Evolutionary conservation across 306 rosid species (phyloP).

Genomic region (Castanea sativa): DNA sequence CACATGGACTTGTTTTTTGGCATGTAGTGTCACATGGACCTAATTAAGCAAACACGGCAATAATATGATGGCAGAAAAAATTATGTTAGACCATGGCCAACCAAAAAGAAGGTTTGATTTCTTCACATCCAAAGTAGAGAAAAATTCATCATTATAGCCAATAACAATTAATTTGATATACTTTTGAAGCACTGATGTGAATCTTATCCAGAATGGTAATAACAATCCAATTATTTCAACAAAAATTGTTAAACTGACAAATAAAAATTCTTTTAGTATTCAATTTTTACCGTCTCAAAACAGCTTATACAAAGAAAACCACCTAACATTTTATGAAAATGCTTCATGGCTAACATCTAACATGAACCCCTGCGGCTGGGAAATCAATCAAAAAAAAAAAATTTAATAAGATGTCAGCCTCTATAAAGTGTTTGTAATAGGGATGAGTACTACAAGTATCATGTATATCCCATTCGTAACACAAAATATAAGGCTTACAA

Average conservation of each 20-base stretch:
- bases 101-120: neutral
- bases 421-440: neutral
- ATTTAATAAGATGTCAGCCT: too few species aligned
- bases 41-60: neutral
- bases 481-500: too few species aligned
- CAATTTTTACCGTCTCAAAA: neutral
- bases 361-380: neutral
- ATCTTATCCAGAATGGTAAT: too few species aligned
- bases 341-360: neutral
- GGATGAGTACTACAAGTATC: neutral
- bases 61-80: neutral
- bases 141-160: neutral
- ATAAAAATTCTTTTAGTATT: neutral
- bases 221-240: neutral
- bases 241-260: neutral
- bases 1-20: too few species aligned
- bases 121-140: neutral
- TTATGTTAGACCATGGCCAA: neutral
- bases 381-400: too few species aligned
- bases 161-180: too few species aligned
- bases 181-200: too few species aligned
- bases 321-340: neutral
- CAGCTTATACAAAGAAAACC: neutral
- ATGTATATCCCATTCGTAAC: too few species aligned
- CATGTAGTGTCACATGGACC: neutral